Percentiles rank a stretch among this genome's conserved stretches.
These are phyloP conservation scores for Populus tomentosa DNA, from an alignment of 441 rosid species.

Conservation along the genomic window DNA sequence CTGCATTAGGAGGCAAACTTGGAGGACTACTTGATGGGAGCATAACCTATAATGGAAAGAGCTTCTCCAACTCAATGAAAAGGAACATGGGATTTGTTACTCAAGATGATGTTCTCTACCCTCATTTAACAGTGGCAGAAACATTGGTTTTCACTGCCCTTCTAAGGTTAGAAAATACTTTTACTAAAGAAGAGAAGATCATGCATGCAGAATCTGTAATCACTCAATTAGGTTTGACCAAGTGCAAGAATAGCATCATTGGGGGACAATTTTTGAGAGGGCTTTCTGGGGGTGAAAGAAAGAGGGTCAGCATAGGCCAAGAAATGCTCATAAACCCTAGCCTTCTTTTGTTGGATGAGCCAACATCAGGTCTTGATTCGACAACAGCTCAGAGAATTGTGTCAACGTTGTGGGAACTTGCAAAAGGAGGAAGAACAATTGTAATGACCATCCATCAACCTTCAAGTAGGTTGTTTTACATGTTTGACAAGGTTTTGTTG, in stretches of 20 bases:
- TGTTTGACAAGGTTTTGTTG: slow-evolving; percentile 34
- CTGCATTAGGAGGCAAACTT: slow-evolving; percentile 51
- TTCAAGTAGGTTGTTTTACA: slow-evolving; percentile 32
- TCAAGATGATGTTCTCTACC: slow-evolving; percentile 49
- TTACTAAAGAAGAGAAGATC: slow-evolving; percentile 24
- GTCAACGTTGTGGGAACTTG: slow-evolving; percentile 24
- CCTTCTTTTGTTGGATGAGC: slow-evolving; percentile 37
- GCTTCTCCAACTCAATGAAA: slow-evolving; percentile 35
- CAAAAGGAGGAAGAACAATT: slow-evolving; percentile 27
- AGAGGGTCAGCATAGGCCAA: slow-evolving; percentile 41
- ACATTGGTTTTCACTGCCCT: slow-evolving; percentile 51
- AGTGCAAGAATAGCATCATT: slow-evolving; percentile 27
- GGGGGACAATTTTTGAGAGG: slow-evolving; percentile 31
- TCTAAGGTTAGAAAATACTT: slow-evolving; percentile 38
- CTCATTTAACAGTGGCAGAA: slow-evolving; percentile 51
- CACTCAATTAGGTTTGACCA: slow-evolving; percentile 22
- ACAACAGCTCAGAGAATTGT: slow-evolving; percentile 38
- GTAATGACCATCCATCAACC: slow-evolving; percentile 39
- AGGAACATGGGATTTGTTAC: slow-evolving; percentile 53
- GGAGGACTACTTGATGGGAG: slow-evolving; percentile 39
- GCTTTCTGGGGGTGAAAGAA: slow-evolving; percentile 38
- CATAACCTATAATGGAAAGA: slow-evolving; percentile 42
- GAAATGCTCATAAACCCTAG: slow-evolving; percentile 40
- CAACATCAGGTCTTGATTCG: slow-evolving; percentile 38
- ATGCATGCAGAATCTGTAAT: slow-evolving; percentile 25